Conservation (phyloP, 768 basidiomycete genomes). For the Amanita muscaria region DNA sequence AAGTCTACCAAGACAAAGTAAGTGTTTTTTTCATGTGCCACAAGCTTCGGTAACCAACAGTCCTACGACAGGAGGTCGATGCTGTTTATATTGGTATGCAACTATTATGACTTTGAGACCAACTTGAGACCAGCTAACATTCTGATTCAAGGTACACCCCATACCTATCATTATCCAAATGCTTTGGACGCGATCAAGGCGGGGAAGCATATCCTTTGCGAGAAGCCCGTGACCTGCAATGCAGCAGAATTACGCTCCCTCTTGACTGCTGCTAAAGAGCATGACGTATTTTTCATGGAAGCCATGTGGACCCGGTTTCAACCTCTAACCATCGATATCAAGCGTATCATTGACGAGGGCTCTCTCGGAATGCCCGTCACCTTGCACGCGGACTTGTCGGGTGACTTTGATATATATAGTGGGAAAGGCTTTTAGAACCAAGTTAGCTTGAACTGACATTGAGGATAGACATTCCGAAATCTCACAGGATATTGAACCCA, state of each 20-base stretch:
- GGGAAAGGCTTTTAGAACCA: no score
- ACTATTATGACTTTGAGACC: neutral
- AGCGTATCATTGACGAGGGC: slow-evolving; percentile 53
- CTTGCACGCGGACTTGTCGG: slow-evolving; percentile 71
- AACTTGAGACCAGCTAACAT: neutral
- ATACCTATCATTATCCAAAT: slow-evolving; percentile 75
- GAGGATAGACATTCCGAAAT: slow-evolving; percentile 59
- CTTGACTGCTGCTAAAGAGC: slow-evolving; percentile 63
- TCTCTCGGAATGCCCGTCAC: slow-evolving; percentile 58
- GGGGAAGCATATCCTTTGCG: slow-evolving; percentile 80
- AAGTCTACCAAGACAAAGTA: slow-evolving; percentile 65
- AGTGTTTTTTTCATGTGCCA: slow-evolving; percentile 9
- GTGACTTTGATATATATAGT: slow-evolving; percentile 60
- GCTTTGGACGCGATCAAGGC: slow-evolving; percentile 68
- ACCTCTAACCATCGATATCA: slow-evolving; percentile 56
- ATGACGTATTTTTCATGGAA: slow-evolving; percentile 87
- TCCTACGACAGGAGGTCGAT: slow-evolving; percentile 53
- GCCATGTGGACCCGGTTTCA: slow-evolving; percentile 85
- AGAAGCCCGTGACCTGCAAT: slow-evolving; percentile 82
- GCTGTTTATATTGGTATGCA: slow-evolving; percentile 63
- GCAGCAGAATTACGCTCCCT: slow-evolving; percentile 67
- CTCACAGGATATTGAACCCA: slow-evolving; percentile 74
- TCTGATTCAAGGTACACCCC: slow-evolving; percentile 57
- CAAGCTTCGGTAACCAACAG: slow-evolving; percentile 8
- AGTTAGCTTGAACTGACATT: no score